Evolutionary conservation across 768 basidiomycete genomes (phyloP), one percentile per base, ranked within the genome.

Genomic region (Pulveroboletus sp.): DNA sequence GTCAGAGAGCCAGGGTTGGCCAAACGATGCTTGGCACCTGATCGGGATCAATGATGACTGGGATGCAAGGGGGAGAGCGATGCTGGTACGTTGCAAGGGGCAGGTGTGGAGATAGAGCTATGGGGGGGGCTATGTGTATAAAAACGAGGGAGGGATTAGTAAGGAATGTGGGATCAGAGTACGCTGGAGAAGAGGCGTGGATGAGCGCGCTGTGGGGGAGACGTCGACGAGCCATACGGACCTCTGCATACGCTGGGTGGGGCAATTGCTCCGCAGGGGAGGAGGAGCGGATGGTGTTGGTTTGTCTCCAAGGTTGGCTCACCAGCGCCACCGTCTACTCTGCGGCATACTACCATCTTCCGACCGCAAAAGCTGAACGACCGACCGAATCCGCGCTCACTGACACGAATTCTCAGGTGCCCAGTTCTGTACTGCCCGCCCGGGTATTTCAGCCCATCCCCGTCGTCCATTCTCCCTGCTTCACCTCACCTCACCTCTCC

Each of bases 201-300:
- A 39, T 38, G 28, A 26, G 13, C 14, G 21, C 1, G 28, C 2
- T 17, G 31, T 6, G 18, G 30, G 8, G 21, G 21, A 21, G 4
- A 21, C 4, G 21, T 21, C 21, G 18, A 28, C 14, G 6, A 7
- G n/a, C 5, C 15, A 17, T 6, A 30, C 47, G 15, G 7, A 61
- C 59, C 59, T 48, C 59, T 57, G 59, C 59, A 60, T 54, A 54
- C 50, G 37, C 31, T 14, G 45, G 28, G 27, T 28, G 6, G 27
- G 21, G 21, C 21, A 21, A 21, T 2, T 21, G 21, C 21, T 21
- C 27, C 27, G 27, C 27, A 28, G 21, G 21, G 21, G 21, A 21
- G 21, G 21, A 21, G 21, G 21, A 21, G 21, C 21, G 21, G 21
- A 21, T 21, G 21, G 21, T 21, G 21, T 21, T 21, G 21, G 21